Evolutionary conservation across 257 asterid species (phyloP), one percentile per base, ranked within the genome.

Genomic region (Jasminum sambac): DNA sequence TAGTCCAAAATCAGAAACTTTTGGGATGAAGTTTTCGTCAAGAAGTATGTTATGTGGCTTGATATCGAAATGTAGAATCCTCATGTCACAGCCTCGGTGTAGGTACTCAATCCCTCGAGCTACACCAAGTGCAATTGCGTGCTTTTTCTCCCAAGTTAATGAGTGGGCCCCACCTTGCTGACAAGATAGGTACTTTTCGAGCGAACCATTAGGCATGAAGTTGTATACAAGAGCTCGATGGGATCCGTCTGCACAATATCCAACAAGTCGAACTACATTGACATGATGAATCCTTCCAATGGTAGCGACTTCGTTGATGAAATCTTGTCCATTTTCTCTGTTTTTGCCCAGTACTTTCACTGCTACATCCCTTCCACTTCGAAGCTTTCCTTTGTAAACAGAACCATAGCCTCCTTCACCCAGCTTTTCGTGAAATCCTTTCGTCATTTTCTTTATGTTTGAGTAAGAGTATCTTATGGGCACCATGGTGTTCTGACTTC

Each of bases 161-260:
- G 70, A 5, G 14, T 24, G 5, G 30, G 8, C 14, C 16, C 36
- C 42, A 13, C 16, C 62, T 74, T 75, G 9, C 41, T 57, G 63
- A 41, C 23, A 24, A 12, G 23, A 16, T 9, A 71, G 71, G 23
- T 81, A 57, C 40, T 63, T 77, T 3, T 81, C 74, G 4, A 81
- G 82, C 5, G 82, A 80, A 37, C 82, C 82, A n/a, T 80, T 80
- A 11, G 82, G 75, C 82, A 74, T 77, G 80, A 73, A 80, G 11
- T 80, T 81, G 5, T 69, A 76, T 13, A 76, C 69, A 48, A 76
- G 79, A 65, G 84, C 79, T 8, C 73, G 10, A 8, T 77, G 70
- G 3, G 77, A 76, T 44, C 74, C 5, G 19, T 74, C 75, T 5
- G 43, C 75, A 41, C 76, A 74, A 60, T 66, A 74, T 13, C 81